Evolutionary conservation across 306 rosid species (phyloP), one percentile per base, ranked within the genome.

Genomic region (Casuarina cunninghamiana): DNA sequence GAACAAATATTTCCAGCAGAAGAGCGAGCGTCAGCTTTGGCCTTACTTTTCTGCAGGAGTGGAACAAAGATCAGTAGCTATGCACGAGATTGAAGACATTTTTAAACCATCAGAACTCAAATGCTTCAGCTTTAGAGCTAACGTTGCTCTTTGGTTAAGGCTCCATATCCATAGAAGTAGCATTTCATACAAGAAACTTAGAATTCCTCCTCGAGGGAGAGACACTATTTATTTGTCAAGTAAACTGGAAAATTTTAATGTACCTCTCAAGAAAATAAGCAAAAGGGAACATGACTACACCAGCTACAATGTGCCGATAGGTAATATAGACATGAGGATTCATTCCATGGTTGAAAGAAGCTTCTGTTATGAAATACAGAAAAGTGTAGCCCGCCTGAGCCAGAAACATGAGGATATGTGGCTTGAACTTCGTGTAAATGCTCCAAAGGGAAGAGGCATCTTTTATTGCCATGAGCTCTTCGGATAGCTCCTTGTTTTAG

Each of bases 311-410:
- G 55, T 92, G 93, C 1, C 98, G 84, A 53, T 92, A 92, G 35
- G 98, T 94, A 43, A 92, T 75, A 69, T 90, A 88, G 48, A 92
- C 92, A 45, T 84, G 86, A 83, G 97, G 97, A 74, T 91, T 94
- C 97, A 92, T 87, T 12, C 98, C 98, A 86, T 87, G 97, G 45
- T 90, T 90, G 89, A 94, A 89, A 41, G 97, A 92, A 70, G 97
- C 90, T 74, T 94, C 92, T 2, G 89, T 82, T 63, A 94, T 80
- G 15, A 90, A 86, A 82, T 87, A 89, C 19, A 90, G 69, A 54
- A 90, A 48, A 5, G 95, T 88, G 38, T 92, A 92, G 32, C 87
- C 89, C 0, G 87, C 3, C 55, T 92, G 97, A 15, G 74, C 32
- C 9, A 81, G 62, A 11, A 86, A 21, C 96, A 94, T 90, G 39